Base-by-base conservation (phyloP, 202 grass and related monocot species). In the Digitaria exilis region DNA sequence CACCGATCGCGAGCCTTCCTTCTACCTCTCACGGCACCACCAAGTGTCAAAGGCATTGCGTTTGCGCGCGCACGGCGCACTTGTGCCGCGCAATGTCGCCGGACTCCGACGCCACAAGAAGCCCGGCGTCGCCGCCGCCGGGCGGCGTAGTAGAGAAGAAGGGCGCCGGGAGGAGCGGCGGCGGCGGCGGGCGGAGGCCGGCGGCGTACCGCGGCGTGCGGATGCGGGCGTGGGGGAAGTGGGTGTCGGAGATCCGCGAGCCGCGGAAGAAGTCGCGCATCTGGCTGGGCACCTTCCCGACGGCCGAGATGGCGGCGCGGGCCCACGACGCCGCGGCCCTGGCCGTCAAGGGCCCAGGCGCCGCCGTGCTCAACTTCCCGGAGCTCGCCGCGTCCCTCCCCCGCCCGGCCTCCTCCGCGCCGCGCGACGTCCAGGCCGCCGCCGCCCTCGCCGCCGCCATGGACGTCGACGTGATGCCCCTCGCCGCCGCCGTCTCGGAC, bases 181-280 rank as follows among this genome's bases (percentile, higher is more conserved):
- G n/a, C n/a, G n/a, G n/a, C n/a, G n/a, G n/a, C 3, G 28, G 71
- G 14, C 22, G 61, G 49, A 65, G 84, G 18, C n/a, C 84, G 19
- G n/a, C n/a, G n/a, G 57, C 81, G 13, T 94, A 91, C 72, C 89
- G 89, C 7, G 92, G 92, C 39, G 92, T 94, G 44, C 89, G 89
- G 37, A 94, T 91, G 92, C 80, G 92, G 19, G 87, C 86, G 4
- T 94, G 92, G 92, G 92, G 92, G 5, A 92, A 92, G 86, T 95
- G 90, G 93, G 90, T 95, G 71, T 95, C 93, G 2, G 93, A 95
- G 90, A 95, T 95, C 65, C 84, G 93, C 50, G 93, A 95, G 87
- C 93, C 93, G 37, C 85, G 90, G 31, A 95, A 95, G 90, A 95
- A 92, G 80, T 95, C 93, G 1, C 93, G 93, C 51, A 95, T 95